Evolutionary conservation across 495 filamentous ascomycete species (phyloP).

Genomic region (Hyaloscypha finlandica): DNA sequence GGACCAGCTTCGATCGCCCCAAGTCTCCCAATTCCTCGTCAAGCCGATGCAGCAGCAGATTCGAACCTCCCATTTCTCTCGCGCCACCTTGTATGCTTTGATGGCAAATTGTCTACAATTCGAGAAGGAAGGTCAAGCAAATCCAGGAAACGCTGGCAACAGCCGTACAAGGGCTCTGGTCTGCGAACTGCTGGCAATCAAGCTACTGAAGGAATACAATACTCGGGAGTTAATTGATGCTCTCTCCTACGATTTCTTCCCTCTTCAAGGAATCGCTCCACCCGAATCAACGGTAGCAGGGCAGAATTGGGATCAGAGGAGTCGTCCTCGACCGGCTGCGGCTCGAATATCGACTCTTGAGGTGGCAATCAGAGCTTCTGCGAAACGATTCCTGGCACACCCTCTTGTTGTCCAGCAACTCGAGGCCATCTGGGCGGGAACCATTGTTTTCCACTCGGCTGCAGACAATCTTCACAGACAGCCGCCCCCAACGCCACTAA

Average conservation of each 20-base stretch:
- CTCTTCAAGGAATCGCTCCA: slow-evolving; percentile 65
- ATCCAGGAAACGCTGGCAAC: slow-evolving; percentile 80
- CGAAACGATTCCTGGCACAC: slow-evolving; percentile 87
- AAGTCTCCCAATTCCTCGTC: slow-evolving; percentile 91
- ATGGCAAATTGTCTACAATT: slow-evolving; percentile 95
- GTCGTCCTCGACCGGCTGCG: slow-evolving; percentile 37
- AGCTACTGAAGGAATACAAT: slow-evolving; percentile 83
- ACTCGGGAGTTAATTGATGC: slow-evolving; percentile 89
- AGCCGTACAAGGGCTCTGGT: slow-evolving; percentile 82
- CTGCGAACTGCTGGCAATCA: slow-evolving; percentile 89
- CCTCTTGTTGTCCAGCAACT: slow-evolving; percentile 89
- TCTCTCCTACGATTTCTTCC: slow-evolving; percentile 91
- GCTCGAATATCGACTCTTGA: slow-evolving; percentile 86
- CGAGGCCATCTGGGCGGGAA: slow-evolving; percentile 94
- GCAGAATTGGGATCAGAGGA: slow-evolving; percentile 26
- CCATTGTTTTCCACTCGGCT: slow-evolving; percentile 83
- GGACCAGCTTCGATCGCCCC: slow-evolving; percentile 92
- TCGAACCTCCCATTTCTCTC: slow-evolving; percentile 73
- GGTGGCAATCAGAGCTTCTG: slow-evolving; percentile 84
- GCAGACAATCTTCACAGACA: slow-evolving; percentile 78
- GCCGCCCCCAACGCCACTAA: slow-evolving; percentile 13
- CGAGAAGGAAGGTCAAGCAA: slow-evolving; percentile 76
- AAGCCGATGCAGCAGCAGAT: slow-evolving; percentile 90
- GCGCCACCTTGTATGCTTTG: slow-evolving; percentile 83
- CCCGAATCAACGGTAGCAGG: slow-evolving; percentile 33